phyloP scores from a whole-genome alignment of 495 filamentous ascomycete species.

The Hypoxylon subgilvum region DNA sequence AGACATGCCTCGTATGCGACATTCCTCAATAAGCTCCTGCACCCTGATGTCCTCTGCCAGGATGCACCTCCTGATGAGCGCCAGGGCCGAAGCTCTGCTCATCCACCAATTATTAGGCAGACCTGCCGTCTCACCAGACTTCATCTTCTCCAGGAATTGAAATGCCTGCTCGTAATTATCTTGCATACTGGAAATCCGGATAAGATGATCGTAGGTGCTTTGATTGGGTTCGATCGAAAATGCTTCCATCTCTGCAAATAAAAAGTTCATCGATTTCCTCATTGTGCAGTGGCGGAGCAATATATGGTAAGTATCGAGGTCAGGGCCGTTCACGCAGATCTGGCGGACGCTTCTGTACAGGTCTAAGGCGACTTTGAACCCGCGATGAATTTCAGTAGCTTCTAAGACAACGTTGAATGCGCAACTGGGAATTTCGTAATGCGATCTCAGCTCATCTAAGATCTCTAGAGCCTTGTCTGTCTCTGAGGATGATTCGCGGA shows the following conservation, averaged over 20 bases:
- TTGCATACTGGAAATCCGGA: constrained; percentile 66
- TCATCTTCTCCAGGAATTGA: constrained; percentile 63
- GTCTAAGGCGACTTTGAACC: constrained; percentile 63
- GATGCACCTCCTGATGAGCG: constrained; percentile 53
- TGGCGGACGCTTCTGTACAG: constrained; percentile 74
- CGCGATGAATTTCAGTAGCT: constrained; percentile 47
- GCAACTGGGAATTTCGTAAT: constrained; percentile 56
- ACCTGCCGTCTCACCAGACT: constrained; percentile 18
- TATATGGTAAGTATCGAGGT: constrained; percentile 68
- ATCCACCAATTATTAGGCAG: constrained; percentile 44
- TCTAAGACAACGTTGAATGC: constrained; percentile 71
- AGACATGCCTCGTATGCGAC: constrained; percentile 38
- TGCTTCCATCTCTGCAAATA: constrained; percentile 75
- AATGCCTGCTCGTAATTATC: constrained; percentile 64
- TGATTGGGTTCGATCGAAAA: constrained; percentile 64
- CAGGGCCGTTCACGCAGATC: constrained; percentile 63
- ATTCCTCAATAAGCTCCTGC: constrained; percentile 48
- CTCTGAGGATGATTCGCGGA: constrained; percentile 39
- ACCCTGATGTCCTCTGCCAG: constrained; percentile 51
- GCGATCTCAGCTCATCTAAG: constrained; percentile 58
- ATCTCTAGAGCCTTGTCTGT: constrained; percentile 56
- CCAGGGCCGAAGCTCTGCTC: constrained; percentile 42
- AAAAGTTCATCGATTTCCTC: constrained; percentile 68
- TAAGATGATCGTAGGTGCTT: constrained; percentile 70
- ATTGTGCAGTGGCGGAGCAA: constrained; percentile 67